Percentiles rank a stretch among this genome's conserved stretches.
Evolutionary conservation across 495 filamentous ascomycete genomes (phyloP).

Genomic region (Penicillium taxi): DNA sequence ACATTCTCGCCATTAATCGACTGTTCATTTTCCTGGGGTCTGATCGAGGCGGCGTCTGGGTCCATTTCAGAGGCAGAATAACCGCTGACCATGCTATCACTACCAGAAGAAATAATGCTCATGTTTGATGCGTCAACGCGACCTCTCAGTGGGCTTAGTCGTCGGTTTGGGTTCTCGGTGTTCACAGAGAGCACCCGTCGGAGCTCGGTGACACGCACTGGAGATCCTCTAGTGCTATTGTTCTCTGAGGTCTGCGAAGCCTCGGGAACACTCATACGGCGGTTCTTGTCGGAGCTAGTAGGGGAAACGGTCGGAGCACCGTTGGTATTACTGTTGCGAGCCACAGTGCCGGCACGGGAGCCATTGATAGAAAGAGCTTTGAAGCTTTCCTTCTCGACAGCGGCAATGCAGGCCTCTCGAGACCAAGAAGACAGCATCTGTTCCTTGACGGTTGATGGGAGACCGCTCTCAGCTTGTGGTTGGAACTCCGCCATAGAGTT

Average conservation of each 20-base stretch:
- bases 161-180: slow-evolving; percentile 27
- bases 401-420: slow-evolving; percentile 59
- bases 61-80: slow-evolving; percentile 34
- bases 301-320: slow-evolving; percentile 25
- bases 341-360: slow-evolving; percentile 55
- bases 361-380: slow-evolving; percentile 63
- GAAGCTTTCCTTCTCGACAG: slow-evolving; percentile 57
- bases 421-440: slow-evolving; percentile 72
- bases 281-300: slow-evolving; percentile 22
- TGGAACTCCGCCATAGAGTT: slow-evolving; percentile 16
- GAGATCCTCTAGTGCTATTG: slow-evolving; percentile 53
- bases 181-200: slow-evolving; percentile 60
- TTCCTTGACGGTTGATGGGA: slow-evolving; percentile 46
- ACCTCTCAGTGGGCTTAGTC: slow-evolving; percentile 33
- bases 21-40: slow-evolving; percentile 21
- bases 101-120: slow-evolving; percentile 36
- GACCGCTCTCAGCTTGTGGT: slow-evolving; percentile 31
- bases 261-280: slow-evolving; percentile 37
- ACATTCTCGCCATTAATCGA: slow-evolving; percentile 32
- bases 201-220: slow-evolving; percentile 81
- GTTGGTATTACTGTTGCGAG: slow-evolving; percentile 50
- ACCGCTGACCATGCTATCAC: slow-evolving; percentile 41
- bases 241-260: slow-evolving; percentile 45
- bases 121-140: slow-evolving; percentile 29
- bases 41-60: slow-evolving; percentile 22